Conservation (phyloP, 2,329 filamentous ascomycete species). For the Pseudogymnoascus sp. region DNA sequence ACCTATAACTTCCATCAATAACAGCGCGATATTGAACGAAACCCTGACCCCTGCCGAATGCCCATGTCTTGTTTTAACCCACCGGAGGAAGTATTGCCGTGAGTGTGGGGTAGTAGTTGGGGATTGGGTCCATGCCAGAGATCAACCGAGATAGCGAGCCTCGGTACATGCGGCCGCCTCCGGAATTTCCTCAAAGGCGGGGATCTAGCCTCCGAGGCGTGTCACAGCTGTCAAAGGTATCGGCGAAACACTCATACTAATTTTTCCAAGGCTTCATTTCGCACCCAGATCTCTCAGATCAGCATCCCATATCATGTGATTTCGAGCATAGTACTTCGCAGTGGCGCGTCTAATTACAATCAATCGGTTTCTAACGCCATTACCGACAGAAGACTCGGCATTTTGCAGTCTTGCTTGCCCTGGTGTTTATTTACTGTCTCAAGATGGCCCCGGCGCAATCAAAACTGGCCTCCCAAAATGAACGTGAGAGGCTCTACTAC, state of each 20-base stretch:
- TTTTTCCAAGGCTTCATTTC: background rate
- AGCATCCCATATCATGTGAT: background rate
- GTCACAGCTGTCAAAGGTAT: background rate
- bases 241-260: background rate
- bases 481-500: background rate
- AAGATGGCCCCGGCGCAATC: background rate
- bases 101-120: background rate
- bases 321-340: background rate
- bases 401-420: background rate
- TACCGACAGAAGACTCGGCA: background rate
- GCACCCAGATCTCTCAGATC: background rate
- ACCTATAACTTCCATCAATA: background rate
- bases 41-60: background rate
- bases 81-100: slow-evolving; percentile 1
- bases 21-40: too few species aligned
- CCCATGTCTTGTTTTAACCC: background rate
- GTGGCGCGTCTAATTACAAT: background rate
- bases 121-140: background rate
- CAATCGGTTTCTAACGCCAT: too few species aligned
- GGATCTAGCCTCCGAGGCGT: background rate
- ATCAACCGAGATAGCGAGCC: background rate
- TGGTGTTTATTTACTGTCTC: background rate
- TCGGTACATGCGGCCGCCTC: background rate
- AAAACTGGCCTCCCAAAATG: background rate
- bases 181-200: background rate